These are phyloP conservation scores for Entonaema liquescens DNA, from an alignment of 495 filamentous ascomycete genomes.

Conservation along the genomic window DNA sequence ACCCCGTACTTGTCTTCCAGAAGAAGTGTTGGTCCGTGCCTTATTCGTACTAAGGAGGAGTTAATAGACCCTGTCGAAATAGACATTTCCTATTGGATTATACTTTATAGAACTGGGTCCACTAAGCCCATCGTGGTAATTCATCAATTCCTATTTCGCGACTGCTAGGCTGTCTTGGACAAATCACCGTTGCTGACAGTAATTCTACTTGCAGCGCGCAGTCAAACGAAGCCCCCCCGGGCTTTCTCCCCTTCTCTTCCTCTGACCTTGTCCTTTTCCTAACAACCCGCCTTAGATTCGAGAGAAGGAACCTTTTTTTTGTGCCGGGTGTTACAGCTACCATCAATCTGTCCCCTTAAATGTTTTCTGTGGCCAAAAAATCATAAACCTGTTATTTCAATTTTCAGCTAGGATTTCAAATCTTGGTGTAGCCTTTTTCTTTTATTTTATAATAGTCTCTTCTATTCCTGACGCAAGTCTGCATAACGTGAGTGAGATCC, in stretches of 20 bases:
- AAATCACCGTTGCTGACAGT: constrained; percentile 33
- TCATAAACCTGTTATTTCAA: neutral
- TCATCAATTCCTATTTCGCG: constrained; percentile 43
- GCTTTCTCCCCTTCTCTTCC: constrained; percentile 28
- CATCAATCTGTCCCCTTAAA: constrained; percentile 29
- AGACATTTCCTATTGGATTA: constrained; percentile 24
- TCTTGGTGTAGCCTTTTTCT: constrained; percentile 12
- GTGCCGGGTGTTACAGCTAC: constrained; percentile 42
- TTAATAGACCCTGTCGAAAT: constrained; percentile 9
- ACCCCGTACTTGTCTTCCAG: constrained; percentile 2
- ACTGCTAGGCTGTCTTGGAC: constrained; percentile 16
- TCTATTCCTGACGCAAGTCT: constrained; percentile 20
- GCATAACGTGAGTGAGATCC: constrained; percentile 48
- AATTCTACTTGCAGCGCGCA: constrained; percentile 28
- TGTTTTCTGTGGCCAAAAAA: constrained; percentile 14
- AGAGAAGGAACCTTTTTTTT: constrained; percentile 32
- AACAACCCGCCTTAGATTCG: constrained; percentile 34
- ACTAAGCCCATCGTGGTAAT: constrained; percentile 33
- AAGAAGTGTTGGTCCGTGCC: constrained; percentile 28
- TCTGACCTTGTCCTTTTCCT: constrained; percentile 30
- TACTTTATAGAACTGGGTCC: neutral
- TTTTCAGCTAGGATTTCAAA: neutral
- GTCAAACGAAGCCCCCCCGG: constrained; percentile 36
- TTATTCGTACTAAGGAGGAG: constrained; percentile 10
- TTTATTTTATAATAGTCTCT: constrained; percentile 11